These are phyloP conservation scores for Fistulifera pelliculosa DNA, from an alignment of 108 stramenopile genomes.

Conservation along the genomic window DNA sequence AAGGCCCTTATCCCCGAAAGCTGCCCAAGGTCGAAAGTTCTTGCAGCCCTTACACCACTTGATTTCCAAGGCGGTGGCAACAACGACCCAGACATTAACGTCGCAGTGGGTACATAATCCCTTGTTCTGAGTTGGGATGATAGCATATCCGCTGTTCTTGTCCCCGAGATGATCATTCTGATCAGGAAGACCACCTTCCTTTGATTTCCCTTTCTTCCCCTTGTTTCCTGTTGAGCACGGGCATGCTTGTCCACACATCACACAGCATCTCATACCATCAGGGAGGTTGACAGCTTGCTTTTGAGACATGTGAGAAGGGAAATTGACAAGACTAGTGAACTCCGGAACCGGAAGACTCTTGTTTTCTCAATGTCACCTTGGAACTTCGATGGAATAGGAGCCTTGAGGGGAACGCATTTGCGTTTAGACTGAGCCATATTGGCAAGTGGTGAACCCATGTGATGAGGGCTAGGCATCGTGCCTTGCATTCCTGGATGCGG, in stretches of 20 bases:
- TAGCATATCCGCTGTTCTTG: constrained; percentile 27
- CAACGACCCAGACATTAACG: constrained; percentile 85
- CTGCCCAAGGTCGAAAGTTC: constrained; percentile 86
- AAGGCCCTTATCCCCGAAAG: constrained; percentile 83
- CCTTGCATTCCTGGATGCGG: constrained; percentile 22
- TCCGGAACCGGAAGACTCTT: constrained; percentile 72
- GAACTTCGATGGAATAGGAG: constrained; percentile 78
- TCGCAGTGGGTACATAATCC: constrained; percentile 85
- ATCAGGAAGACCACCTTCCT: constrained; percentile 15
- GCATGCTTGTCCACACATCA: constrained; percentile 85
- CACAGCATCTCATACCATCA: constrained; percentile 82
- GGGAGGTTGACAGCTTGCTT: constrained; percentile 71
- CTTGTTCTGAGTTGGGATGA: constrained; percentile 87
- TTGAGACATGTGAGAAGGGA: constrained; percentile 81
- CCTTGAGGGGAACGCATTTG: constrained; percentile 67
- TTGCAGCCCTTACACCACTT: constrained; percentile 94
- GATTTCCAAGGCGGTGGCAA: constrained; percentile 60
- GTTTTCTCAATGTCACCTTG: constrained; percentile 79
- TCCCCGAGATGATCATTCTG: constrained; percentile 22
- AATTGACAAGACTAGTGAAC: constrained; percentile 80
- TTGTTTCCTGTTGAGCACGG: constrained; percentile 53
- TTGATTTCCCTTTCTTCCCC: constrained; percentile 26
- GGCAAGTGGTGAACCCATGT: constrained; percentile 41
- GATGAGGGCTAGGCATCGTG: constrained; percentile 26
- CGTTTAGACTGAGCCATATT: constrained; percentile 57